These are phyloP conservation scores for Neospora caninum DNA, from an alignment of 169 alveolate genomes.

Conservation along the genomic window DNA sequence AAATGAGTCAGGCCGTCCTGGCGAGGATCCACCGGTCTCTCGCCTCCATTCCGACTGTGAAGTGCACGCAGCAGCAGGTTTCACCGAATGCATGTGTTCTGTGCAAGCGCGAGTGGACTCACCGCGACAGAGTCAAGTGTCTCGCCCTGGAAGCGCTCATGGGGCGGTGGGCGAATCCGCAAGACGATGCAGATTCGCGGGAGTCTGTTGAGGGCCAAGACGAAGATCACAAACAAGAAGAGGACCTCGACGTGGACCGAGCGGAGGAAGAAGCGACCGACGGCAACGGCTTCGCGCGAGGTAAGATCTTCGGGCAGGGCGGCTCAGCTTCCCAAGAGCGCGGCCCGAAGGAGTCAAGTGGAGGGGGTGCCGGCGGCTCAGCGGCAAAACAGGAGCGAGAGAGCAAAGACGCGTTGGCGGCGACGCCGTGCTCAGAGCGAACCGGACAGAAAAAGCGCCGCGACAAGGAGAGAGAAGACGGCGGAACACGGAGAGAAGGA, in stretches of 20 bases:
- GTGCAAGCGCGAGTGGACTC: neutral
- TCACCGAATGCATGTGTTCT: neutral
- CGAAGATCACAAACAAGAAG: neutral
- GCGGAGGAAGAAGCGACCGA: neutral
- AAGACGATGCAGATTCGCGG: neutral
- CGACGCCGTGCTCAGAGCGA: too few species aligned
- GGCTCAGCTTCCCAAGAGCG: too few species aligned
- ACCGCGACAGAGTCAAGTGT: neutral
- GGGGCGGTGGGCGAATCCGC: neutral
- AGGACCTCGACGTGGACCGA: neutral
- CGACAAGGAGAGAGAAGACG: too few species aligned
- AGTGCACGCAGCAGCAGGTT: neutral
- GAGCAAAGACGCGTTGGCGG: too few species aligned
- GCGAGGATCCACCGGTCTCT: neutral
- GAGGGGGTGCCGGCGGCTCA: too few species aligned
- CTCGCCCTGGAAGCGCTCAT: neutral
- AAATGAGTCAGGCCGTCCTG: neutral
- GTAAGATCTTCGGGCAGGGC: too few species aligned
- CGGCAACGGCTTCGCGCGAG: neutral
- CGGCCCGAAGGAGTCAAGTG: too few species aligned
- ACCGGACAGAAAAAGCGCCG: too few species aligned
- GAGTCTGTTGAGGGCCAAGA: neutral
- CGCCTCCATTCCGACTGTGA: neutral
- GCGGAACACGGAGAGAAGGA: too few species aligned
- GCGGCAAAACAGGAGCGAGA: too few species aligned